These are phyloP conservation scores for Arachnopeziza araneosa DNA, from an alignment of 2,329 filamentous ascomycete genomes.

Conservation along the genomic window DNA sequence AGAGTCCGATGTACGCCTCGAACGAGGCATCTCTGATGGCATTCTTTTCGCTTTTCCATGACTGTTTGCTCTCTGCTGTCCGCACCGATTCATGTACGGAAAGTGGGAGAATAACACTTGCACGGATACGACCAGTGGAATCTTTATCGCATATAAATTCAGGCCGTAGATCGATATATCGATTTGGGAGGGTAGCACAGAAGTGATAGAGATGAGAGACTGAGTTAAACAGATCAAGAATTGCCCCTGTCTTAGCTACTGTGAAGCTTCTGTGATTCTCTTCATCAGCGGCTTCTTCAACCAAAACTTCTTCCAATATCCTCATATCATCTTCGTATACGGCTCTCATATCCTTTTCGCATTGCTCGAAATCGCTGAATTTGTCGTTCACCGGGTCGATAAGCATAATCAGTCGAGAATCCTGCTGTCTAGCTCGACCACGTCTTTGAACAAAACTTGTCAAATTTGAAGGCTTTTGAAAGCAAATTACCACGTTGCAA, in stretches of 20 bases:
- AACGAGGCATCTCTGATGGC: slow-evolving; percentile 69
- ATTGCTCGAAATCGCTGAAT: slow-evolving; percentile 50
- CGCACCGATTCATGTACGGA: slow-evolving; percentile 51
- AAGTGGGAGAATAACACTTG: slow-evolving; percentile 65
- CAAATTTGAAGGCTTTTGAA: slow-evolving; percentile 54
- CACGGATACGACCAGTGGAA: slow-evolving; percentile 42
- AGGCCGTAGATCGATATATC: slow-evolving; percentile 60
- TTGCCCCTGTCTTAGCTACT: slow-evolving; percentile 48
- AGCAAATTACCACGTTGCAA: slow-evolving; percentile 61
- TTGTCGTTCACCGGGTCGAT: slow-evolving; percentile 37
- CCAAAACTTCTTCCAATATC: slow-evolving; percentile 15
- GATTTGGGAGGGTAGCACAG: slow-evolving; percentile 52
- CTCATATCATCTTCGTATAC: slow-evolving; percentile 33
- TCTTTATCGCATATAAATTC: slow-evolving; percentile 50
- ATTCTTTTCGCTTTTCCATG: slow-evolving; percentile 63
- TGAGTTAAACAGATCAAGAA: slow-evolving; percentile 68
- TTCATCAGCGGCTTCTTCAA: slow-evolving; percentile 25
- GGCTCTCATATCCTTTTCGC: slow-evolving; percentile 67
- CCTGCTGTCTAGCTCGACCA: slow-evolving; percentile 56
- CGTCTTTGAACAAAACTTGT: slow-evolving; percentile 62
- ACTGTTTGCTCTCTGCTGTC: slow-evolving; percentile 40
- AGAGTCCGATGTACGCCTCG: slow-evolving; percentile 66
- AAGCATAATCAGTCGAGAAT: slow-evolving; percentile 46
- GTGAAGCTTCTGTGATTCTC: slow-evolving; percentile 34
- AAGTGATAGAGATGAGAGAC: slow-evolving; percentile 78